These are phyloP conservation scores for Paecilomyces formosus DNA, from an alignment of 2,329 filamentous ascomycete species.

Conservation along the genomic window DNA sequence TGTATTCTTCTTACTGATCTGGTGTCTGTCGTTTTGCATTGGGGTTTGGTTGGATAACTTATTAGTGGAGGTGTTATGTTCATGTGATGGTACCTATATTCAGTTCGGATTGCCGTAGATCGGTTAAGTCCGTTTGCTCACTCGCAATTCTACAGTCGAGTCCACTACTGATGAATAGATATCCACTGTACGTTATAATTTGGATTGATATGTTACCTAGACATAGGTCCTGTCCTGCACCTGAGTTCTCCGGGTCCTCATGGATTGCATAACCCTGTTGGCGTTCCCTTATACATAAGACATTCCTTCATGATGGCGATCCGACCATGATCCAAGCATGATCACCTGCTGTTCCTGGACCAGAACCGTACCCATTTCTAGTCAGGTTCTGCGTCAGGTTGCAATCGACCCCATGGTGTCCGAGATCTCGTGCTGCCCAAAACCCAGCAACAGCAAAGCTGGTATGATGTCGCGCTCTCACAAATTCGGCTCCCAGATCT, in stretches of 20 bases:
- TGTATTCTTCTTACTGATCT: too few relatives aligned
- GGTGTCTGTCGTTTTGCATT: too few relatives aligned
- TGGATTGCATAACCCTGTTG: background rate
- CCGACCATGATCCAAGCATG: background rate
- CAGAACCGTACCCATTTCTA: background rate
- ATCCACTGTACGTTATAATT: background rate
- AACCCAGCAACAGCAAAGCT: background rate
- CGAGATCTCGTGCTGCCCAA: background rate
- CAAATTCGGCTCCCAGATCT: too few relatives aligned
- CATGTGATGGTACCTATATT: too few relatives aligned
- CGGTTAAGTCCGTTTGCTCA: background rate
- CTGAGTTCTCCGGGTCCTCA: background rate
- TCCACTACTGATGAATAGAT: background rate
- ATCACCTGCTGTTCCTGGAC: background rate
- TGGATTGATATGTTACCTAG: background rate
- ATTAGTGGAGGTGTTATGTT: too few relatives aligned
- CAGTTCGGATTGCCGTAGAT: too few relatives aligned
- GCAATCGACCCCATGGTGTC: background rate
- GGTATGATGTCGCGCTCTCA: background rate
- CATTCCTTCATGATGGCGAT: background rate
- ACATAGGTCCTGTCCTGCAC: background rate
- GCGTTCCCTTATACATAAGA: background rate
- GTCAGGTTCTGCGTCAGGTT: background rate
- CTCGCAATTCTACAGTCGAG: background rate
- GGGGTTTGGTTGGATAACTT: too few relatives aligned